Conservation (phyloP, 495 filamentous ascomycete species). For the Xylaria curta region DNA sequence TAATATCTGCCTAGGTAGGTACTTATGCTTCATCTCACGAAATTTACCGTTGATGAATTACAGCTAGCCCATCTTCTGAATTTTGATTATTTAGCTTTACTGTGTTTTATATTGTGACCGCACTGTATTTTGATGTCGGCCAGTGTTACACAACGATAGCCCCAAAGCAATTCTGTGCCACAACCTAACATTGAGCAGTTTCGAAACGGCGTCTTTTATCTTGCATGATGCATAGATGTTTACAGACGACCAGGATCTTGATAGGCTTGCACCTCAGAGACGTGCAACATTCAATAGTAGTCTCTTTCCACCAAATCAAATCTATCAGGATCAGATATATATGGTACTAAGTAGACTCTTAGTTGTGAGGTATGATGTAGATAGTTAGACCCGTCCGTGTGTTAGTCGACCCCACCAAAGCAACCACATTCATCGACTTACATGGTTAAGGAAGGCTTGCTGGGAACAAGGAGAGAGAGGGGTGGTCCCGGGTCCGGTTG, state of each 20-base stretch:
- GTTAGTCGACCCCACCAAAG: slow-evolving; percentile 13
- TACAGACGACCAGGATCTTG: neutral
- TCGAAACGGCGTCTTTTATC: slow-evolving; percentile 16
- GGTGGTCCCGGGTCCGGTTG: neutral
- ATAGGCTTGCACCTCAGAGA: slow-evolving; percentile 1
- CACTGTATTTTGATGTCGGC: slow-evolving; percentile 1
- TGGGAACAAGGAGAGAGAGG: slow-evolving; percentile 3
- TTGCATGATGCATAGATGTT: slow-evolving; percentile 14
- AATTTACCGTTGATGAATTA: neutral
- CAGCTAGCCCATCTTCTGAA: neutral
- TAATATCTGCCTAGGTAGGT: neutral
- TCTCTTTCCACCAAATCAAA: neutral
- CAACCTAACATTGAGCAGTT: neutral
- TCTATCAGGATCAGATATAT: neutral
- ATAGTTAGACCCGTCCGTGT: slow-evolving; percentile 1
- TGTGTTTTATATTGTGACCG: slow-evolving; percentile 9
- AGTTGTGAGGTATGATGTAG: neutral
- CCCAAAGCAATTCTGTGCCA: neutral
- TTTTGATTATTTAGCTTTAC: neutral
- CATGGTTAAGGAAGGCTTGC: slow-evolving; percentile 5
- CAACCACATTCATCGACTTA: slow-evolving; percentile 28
- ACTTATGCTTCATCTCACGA: neutral
- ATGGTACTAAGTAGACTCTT: neutral
- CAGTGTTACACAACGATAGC: neutral
- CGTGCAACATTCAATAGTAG: neutral